phyloP scores from a whole-genome alignment of 371 early-diverging fungal genomes.

The Mortierella sp. region DNA sequence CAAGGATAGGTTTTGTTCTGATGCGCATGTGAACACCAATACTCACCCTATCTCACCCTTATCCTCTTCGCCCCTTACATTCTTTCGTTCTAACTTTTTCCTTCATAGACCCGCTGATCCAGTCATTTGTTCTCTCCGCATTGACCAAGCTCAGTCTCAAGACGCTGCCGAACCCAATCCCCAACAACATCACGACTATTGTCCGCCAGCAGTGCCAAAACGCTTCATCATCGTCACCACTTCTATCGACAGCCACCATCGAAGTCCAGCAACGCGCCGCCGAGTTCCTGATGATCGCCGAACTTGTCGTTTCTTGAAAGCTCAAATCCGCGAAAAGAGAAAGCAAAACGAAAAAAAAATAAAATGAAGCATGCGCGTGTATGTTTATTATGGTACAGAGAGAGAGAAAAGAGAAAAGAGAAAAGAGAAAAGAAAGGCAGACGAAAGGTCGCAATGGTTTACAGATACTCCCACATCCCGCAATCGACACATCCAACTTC shows the following conservation, averaged over 20 bases:
- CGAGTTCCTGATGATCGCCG: slow-evolving; percentile 43
- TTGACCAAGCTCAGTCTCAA: slow-evolving; percentile 35
- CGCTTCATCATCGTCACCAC: not conserved
- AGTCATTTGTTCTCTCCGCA: slow-evolving; percentile 30
- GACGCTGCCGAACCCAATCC: slow-evolving; percentile 21
- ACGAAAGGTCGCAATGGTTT: not conserved
- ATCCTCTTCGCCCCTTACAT: too few species aligned
- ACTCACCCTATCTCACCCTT: too few species aligned
- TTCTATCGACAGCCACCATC: not conserved
- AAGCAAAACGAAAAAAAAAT: too few species aligned
- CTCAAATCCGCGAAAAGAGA: not conserved
- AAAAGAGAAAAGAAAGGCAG: not conserved
- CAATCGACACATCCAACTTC: slow-evolving; percentile 82
- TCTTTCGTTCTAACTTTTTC: too few species aligned
- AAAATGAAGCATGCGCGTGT: too few species aligned
- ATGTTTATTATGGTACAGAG: slow-evolving; percentile 9
- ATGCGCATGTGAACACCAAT: too few species aligned
- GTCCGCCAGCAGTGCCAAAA: slow-evolving; percentile 23
- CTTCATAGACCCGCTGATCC: slow-evolving; percentile 33
- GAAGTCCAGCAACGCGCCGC: slow-evolving; percentile 43
- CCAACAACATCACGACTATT: slow-evolving; percentile 7
- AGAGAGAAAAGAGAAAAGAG: not conserved
- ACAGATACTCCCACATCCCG: slow-evolving; percentile 76
- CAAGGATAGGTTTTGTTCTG: too few species aligned
- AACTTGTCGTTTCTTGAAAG: slow-evolving; percentile 21